Evolutionary conservation across 768 basidiomycete genomes (phyloP).

Genomic region (Pisolithus sp.): DNA sequence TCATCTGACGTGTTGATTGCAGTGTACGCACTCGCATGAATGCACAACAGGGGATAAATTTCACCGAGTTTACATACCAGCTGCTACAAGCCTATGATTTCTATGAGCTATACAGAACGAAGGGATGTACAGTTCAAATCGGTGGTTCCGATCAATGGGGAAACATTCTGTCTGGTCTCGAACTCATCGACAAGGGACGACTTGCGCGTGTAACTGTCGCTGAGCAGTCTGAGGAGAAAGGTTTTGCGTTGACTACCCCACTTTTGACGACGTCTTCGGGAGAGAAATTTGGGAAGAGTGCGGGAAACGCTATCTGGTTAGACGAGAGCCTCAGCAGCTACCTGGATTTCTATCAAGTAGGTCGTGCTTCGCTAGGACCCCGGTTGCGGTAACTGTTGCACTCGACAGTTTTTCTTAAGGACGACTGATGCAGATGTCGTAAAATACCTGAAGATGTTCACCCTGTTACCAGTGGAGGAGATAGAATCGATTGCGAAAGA

Average conservation of each 20-base stretch:
- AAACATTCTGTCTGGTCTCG: constrained; percentile 90
- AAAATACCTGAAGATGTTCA: constrained; percentile 76
- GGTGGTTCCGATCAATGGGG: constrained; percentile 99
- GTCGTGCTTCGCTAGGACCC: constrained; percentile 6
- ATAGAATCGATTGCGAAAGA: constrained; percentile 50
- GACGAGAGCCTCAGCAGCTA: constrained; percentile 72
- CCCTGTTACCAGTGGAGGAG: constrained; percentile 55
- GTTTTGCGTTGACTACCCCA: constrained; percentile 89
- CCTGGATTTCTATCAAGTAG: constrained; percentile 92
- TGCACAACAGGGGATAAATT: constrained; percentile 87
- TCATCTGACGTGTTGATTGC: constrained; percentile 6
- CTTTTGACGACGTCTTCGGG: constrained; percentile 83
- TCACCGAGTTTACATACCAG: constrained; percentile 97
- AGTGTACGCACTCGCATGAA: constrained; percentile 80
- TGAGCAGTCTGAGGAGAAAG: constrained; percentile 27
- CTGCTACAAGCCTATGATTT: constrained; percentile 97
- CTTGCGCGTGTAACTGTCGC: constrained; percentile 1
- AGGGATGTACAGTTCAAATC: constrained; percentile 77
- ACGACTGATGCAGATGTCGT: constrained; percentile 76
- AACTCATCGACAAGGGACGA: constrained; percentile 65
- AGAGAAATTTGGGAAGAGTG: constrained; percentile 96
- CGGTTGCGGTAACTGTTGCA: background rate
- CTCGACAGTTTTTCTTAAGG: constrained; percentile 77
- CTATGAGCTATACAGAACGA: constrained; percentile 57
- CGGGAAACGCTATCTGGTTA: constrained; percentile 93